A percentile compares a stretch with the other conserved stretches of the same genome.
phyloP scores from a whole-genome alignment of 495 filamentous ascomycete species.

The Aspergillus baeticus region DNA sequence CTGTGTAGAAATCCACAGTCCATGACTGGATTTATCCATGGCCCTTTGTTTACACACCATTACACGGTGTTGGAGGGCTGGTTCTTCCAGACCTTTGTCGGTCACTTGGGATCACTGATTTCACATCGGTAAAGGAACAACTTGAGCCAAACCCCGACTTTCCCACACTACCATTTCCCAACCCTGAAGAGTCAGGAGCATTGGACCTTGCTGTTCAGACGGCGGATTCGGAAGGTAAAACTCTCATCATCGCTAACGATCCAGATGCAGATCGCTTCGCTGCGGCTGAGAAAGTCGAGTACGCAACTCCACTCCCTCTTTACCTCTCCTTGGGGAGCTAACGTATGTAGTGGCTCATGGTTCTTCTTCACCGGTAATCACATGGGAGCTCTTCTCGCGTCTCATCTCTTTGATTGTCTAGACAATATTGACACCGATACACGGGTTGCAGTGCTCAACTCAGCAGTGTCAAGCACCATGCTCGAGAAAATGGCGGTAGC shows the following conservation, averaged over 20 bases:
- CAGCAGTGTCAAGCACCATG: constrained; percentile 68
- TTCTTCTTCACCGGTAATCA: constrained; percentile 69
- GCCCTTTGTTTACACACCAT: constrained; percentile 65
- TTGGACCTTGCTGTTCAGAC: constrained; percentile 60
- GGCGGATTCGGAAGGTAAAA: constrained; percentile 48
- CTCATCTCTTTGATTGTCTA: constrained; percentile 53
- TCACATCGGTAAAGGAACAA: constrained; percentile 49
- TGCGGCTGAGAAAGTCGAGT: constrained; percentile 59
- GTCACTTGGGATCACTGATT: constrained; percentile 44
- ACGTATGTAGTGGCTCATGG: constrained; percentile 47
- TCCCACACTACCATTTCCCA: constrained; percentile 68
- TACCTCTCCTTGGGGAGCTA: background rate
- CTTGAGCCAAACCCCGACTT: constrained; percentile 65
- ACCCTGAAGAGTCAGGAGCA: constrained; percentile 70
- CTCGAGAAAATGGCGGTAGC: constrained; percentile 55
- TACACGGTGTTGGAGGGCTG: constrained; percentile 64
- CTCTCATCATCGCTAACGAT: constrained; percentile 64
- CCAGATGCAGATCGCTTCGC: constrained; percentile 75
- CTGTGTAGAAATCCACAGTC: constrained; percentile 35
- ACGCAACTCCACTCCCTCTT: constrained; percentile 11
- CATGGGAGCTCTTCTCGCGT: constrained; percentile 61
- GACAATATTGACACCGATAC: constrained; percentile 24
- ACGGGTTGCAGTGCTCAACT: constrained; percentile 55
- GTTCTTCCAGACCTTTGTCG: constrained; percentile 46
- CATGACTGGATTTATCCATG: constrained; percentile 25